These are phyloP conservation scores for Didymella keratinophila DNA, from an alignment of 2,329 filamentous ascomycete genomes.

Conservation along the genomic window DNA sequence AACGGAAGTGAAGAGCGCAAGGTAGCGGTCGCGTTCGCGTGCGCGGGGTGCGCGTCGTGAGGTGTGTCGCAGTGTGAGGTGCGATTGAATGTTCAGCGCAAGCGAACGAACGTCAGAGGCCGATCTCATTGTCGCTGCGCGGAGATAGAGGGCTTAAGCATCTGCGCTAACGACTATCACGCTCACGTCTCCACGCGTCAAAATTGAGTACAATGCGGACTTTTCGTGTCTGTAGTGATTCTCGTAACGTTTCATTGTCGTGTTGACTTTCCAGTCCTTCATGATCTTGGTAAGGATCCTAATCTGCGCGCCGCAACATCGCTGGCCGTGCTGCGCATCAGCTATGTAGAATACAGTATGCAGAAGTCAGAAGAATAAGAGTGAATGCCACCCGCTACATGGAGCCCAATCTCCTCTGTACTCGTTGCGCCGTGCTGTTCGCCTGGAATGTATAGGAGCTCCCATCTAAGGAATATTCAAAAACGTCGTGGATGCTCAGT, in stretches of 20 bases:
- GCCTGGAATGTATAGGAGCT: not conserved
- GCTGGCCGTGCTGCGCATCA: constrained; percentile 22
- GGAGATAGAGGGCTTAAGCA: constrained; percentile 21
- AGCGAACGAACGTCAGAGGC: constrained; percentile 24
- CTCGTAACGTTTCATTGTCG: constrained; percentile 8
- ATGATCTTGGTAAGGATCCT: constrained; percentile 4
- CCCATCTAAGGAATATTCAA: not conserved
- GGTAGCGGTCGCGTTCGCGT: not conserved
- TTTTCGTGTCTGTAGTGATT: not conserved
- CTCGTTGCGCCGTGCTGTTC: constrained; percentile 10
- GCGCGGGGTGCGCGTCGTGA: constrained; percentile 1
- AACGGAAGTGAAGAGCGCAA: not conserved
- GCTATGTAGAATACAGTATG: constrained; percentile 40
- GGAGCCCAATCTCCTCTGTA: not conserved
- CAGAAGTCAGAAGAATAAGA: constrained; percentile 26
- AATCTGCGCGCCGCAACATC: constrained; percentile 4
- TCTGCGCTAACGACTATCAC: not conserved
- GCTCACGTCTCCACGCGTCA: not conserved
- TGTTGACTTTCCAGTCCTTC: constrained; percentile 12
- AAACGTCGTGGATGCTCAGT: not conserved
- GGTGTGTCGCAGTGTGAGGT: constrained; percentile 17
- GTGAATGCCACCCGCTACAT: constrained; percentile 9
- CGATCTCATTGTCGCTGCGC: constrained; percentile 11
- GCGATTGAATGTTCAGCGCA: constrained; percentile 25
- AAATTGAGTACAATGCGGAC: not conserved